These are phyloP conservation scores for Tulasnella sp. DNA, from an alignment of 768 basidiomycete genomes.

Conservation along the genomic window DNA sequence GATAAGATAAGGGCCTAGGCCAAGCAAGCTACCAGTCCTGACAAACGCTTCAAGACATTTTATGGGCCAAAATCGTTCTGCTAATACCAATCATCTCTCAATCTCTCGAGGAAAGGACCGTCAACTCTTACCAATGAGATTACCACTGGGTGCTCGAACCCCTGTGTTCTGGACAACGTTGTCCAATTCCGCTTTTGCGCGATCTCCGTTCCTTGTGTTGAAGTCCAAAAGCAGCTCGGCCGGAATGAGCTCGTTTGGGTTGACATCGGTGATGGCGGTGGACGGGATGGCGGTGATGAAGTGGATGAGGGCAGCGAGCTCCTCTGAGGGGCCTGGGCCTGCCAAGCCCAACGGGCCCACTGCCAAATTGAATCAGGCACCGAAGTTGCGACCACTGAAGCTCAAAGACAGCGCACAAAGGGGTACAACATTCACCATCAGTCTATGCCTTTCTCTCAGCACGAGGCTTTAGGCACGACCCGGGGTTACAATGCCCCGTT, in stretches of 20 bases:
- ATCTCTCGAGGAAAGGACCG: conserved; percentile 48
- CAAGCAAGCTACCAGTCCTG: no score
- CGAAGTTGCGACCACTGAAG: not conserved
- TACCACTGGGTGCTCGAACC: conserved; percentile 62
- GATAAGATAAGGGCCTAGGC: no score
- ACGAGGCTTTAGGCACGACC: no score
- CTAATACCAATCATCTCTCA: not conserved
- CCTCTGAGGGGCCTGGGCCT: conserved; percentile 53
- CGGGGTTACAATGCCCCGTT: no score
- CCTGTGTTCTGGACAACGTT: conserved; percentile 66
- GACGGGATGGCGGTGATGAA: conserved; percentile 75
- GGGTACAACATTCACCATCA: no score
- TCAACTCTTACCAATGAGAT: no score
- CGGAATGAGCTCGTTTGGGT: conserved; percentile 69
- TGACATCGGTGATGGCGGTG: conserved; percentile 72
- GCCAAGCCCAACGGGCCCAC: not conserved
- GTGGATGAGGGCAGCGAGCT: conserved; percentile 72
- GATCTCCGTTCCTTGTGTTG: conserved; percentile 63
- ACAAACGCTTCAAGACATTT: no score
- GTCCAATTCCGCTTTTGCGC: conserved; percentile 52
- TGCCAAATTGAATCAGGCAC: not conserved
- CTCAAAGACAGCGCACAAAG: no score
- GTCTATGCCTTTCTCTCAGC: no score
- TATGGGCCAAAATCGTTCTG: no score
- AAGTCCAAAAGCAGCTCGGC: conserved; percentile 83